Evolutionary conservation across 805 yeast genomes (phyloP).

Genomic region (Starmerella cellae): DNA sequence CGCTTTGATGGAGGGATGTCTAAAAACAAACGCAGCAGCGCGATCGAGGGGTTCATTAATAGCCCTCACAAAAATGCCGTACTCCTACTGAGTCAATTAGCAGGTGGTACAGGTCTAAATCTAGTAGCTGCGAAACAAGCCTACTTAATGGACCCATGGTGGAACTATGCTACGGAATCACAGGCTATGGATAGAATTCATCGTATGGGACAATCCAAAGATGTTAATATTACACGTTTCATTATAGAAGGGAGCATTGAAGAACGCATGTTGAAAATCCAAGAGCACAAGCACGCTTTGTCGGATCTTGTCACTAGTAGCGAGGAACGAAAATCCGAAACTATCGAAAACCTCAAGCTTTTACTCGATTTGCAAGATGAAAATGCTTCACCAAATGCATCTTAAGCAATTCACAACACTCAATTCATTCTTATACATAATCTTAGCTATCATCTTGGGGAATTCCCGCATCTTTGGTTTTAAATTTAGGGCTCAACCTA

Average conservation of each 20-base stretch:
- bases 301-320: constrained; percentile 27
- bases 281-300: constrained; percentile 50
- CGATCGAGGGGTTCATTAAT: constrained; percentile 43
- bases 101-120: constrained; percentile 91
- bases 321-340: constrained; percentile 27
- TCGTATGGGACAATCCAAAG: constrained; percentile 68
- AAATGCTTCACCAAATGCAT: not conserved
- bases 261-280: constrained; percentile 75
- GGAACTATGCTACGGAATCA: constrained; percentile 85
- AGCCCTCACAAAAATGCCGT: constrained; percentile 31
- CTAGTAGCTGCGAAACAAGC: constrained; percentile 75
- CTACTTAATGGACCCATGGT: constrained; percentile 92
- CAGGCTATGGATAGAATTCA: constrained; percentile 88
- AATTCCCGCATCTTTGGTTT: too few relatives aligned
- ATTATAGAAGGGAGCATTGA: constrained; percentile 75
- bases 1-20: constrained; percentile 76
- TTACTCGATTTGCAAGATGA: constrained; percentile 24
- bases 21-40: constrained; percentile 48
- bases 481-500: too few relatives aligned
- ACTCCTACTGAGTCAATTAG: constrained; percentile 62
- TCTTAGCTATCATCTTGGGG: too few relatives aligned
- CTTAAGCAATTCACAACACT: not conserved
- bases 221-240: constrained; percentile 65
- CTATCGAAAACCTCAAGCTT: constrained; percentile 28
- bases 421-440: too few relatives aligned